These are phyloP conservation scores for Lentinula raphanica DNA, from an alignment of 768 basidiomycete species.

Conservation along the genomic window DNA sequence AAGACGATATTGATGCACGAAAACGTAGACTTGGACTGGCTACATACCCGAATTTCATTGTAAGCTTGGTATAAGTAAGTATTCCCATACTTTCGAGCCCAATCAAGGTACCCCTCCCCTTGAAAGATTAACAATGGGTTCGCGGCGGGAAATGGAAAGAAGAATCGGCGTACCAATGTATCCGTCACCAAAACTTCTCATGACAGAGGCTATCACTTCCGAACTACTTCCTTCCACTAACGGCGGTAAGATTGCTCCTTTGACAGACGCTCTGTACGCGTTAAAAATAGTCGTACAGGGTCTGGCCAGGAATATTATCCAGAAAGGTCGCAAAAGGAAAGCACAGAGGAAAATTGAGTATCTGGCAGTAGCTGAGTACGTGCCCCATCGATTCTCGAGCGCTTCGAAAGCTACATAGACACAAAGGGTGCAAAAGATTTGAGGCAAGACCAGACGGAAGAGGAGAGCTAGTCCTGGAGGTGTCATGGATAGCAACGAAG, in stretches of 20 bases:
- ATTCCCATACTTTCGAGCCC: constrained; percentile 2
- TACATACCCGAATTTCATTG: neutral
- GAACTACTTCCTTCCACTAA: neutral
- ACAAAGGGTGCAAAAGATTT: neutral
- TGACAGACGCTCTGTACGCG: neutral
- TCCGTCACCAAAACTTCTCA: neutral
- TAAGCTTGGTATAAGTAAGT: neutral
- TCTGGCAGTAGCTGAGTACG: too few species aligned
- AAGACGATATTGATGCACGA: neutral
- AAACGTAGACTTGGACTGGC: neutral
- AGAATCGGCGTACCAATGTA: neutral
- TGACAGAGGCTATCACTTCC: neutral
- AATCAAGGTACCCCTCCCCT: constrained; percentile 1
- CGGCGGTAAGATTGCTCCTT: neutral
- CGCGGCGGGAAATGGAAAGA: neutral
- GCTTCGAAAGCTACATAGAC: neutral
- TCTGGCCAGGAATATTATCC: neutral
- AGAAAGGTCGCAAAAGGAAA: neutral
- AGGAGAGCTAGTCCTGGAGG: neutral
- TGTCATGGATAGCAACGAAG: neutral
- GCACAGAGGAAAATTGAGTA: neutral
- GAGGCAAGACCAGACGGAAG: neutral
- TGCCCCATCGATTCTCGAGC: neutral
- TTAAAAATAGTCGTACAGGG: neutral
- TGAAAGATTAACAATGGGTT: neutral